Evolutionary conservation across 306 rosid species (phyloP), one percentile per base, ranked within the genome.

Genomic region (Abrus precatorius): DNA sequence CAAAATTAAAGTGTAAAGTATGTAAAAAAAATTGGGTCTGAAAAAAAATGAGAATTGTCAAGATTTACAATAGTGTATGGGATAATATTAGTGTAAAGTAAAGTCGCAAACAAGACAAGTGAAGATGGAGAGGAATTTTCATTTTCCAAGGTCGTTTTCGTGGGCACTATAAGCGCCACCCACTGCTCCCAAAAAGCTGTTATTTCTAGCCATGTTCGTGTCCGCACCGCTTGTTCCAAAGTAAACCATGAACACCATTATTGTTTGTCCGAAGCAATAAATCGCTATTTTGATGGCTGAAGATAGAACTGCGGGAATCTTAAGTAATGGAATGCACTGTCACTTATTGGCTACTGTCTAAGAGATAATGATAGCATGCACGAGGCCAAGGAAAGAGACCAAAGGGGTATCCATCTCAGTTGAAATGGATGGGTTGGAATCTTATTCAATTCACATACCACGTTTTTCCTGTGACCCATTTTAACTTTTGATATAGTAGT

Each of bases 221-320:
- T 56, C 59, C 12, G 20, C 84, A 41, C 28, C 14, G 9, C 40
- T 63, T 10, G 44, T 83, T 72, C 27, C 32, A 57, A 75, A 70
- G 78, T 36, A 68, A 53, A 64, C 60, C 6, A 36, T 47, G 53
- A 27, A 13, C 54, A 75, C 41, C 55, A 81, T 43, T 47, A 66
- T 60, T 53, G 79, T 49, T 75, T 72, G 75, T 13, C 32, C 32
- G 6, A 28, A 3, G 33, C 65, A n/a, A 30, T 53, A 73, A 34
- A 69, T 47, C 1, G 10, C 72, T 72, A 53, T 65, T 76, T 63
- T 40, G 2, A 34, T 82, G 75, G 69, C 50, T 2, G 10, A 83
- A 83, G 64, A 83, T 74, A 36, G 73, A 47, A 83, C 43, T 72
- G 64, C 6, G 12, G 50, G 86, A 84, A 84, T 78, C 86, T 63